Evolutionary conservation across 257 asterid species (phyloP).

Genomic region (Marsdenia floribunda): DNA sequence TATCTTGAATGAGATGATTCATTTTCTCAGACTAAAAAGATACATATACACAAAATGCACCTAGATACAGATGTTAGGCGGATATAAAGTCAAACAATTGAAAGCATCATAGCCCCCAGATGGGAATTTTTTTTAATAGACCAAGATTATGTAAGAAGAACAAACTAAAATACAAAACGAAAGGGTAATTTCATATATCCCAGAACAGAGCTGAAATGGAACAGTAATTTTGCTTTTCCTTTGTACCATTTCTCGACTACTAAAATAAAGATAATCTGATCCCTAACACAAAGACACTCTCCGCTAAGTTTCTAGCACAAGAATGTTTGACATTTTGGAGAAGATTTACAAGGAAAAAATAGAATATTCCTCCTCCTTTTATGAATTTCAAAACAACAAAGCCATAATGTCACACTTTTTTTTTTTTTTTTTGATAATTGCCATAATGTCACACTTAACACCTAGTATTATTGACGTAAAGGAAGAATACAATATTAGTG

Average conservation of each 20-base stretch:
- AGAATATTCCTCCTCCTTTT: neutral
- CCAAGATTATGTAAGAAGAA: neutral
- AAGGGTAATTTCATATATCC: neutral
- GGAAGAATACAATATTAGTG: neutral
- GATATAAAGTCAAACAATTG: constrained; percentile 14
- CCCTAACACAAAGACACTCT: neutral
- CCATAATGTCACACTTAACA: neutral
- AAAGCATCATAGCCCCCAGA: neutral
- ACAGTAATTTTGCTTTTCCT: neutral
- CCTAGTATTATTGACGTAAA: neutral
- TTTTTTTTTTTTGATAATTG: no score
- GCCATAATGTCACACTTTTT: neutral
- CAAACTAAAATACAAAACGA: neutral
- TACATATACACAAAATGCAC: constrained; percentile 5
- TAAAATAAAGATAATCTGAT: constrained; percentile 8
- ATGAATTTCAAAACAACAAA: neutral
- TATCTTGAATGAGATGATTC: neutral
- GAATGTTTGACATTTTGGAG: neutral
- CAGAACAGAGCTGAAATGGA: neutral
- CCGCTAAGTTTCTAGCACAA: neutral
- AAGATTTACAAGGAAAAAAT: neutral
- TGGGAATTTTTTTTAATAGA: neutral
- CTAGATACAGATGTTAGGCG: constrained; percentile 3
- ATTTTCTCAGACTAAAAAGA: neutral
- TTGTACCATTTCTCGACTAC: constrained; percentile 4